Percentiles rank a stretch among this genome's conserved stretches.
Conservation (phyloP, 768 basidiomycete genomes). For the Rhodocollybia butyracea region DNA sequence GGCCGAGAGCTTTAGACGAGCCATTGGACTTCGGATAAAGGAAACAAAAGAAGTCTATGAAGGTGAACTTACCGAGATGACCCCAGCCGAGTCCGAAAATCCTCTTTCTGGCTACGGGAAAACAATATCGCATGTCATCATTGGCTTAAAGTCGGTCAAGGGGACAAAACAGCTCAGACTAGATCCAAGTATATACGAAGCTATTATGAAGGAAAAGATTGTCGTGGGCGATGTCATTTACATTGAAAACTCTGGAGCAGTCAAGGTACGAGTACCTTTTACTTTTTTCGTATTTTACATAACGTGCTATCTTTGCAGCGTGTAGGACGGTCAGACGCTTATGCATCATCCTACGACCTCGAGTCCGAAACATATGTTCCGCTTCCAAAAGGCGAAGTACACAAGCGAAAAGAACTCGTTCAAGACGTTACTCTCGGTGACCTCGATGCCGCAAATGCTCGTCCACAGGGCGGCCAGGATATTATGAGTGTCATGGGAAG, state of each 20-base stretch:
- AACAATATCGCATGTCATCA: slow-evolving; percentile 96
- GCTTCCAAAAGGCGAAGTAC: slow-evolving; percentile 93
- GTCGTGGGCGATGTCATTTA: slow-evolving; percentile 97
- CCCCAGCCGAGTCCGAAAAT: slow-evolving; percentile 95
- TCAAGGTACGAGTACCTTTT: slow-evolving; percentile 69
- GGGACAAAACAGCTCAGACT: slow-evolving; percentile 93
- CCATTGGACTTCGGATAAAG: slow-evolving; percentile 96
- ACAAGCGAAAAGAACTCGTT: slow-evolving; percentile 93
- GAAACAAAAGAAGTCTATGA: slow-evolving; percentile 99
- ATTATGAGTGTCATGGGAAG: slow-evolving; percentile 98
- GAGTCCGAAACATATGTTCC: slow-evolving; percentile 99
- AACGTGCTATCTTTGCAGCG: slow-evolving; percentile 46
- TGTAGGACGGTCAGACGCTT: slow-evolving; percentile 95
- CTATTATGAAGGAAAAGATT: slow-evolving; percentile 96
- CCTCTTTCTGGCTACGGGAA: slow-evolving; percentile 97
- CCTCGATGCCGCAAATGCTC: slow-evolving; percentile 93
- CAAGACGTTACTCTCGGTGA: slow-evolving; percentile 95
- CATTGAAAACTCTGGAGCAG: slow-evolving; percentile 93
- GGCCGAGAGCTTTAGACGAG: slow-evolving; percentile 90
- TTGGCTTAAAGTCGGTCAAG: slow-evolving; percentile 90
- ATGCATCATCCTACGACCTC: slow-evolving; percentile 95
- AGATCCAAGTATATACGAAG: slow-evolving; percentile 95
- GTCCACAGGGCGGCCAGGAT: slow-evolving; percentile 95
- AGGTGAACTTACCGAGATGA: slow-evolving; percentile 96
- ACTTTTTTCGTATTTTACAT: background rate